Conservation (phyloP, 129 eudicot species). For the Helichrysum umbraculigerum region DNA sequence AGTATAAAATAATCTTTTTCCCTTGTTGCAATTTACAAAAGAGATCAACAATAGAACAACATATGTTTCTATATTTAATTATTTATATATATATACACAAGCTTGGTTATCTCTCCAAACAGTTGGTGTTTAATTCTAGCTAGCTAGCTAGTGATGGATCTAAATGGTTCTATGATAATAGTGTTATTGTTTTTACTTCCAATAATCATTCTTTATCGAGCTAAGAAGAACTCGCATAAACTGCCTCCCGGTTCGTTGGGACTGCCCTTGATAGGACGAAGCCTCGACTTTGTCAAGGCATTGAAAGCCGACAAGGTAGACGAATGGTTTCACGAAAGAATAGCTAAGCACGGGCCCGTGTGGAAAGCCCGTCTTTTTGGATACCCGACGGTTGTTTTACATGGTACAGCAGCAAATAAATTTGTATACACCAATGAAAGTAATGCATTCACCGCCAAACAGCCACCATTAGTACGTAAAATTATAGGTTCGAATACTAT, state of each 20-base stretch:
- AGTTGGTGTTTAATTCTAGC: no score
- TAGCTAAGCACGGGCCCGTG: constrained; percentile 31
- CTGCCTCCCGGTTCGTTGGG: constrained; percentile 1
- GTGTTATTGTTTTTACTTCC: not conserved
- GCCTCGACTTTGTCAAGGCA: constrained; percentile 31
- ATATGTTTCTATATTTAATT: no score
- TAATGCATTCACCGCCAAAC: constrained; percentile 13
- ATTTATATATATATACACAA: no score
- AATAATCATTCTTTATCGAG: not conserved
- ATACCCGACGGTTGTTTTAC: constrained; percentile 32
- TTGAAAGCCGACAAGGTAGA: constrained; percentile 31
- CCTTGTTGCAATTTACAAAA: no score
- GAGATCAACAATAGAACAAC: no score
- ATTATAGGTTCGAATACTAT: constrained; percentile 32
- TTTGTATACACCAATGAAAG: constrained; percentile 25
- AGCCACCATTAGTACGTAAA: constrained; percentile 25
- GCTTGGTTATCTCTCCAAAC: no score
- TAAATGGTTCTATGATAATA: not conserved
- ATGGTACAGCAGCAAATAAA: constrained; percentile 42
- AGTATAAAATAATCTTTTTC: no score
- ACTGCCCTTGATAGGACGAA: constrained; percentile 3
- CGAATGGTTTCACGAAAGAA: constrained; percentile 34
- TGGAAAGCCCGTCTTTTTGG: constrained; percentile 36
- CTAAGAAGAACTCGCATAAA: constrained; percentile 4
- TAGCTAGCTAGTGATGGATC: no score